These are phyloP conservation scores for Erigeron canadensis DNA, from an alignment of 129 eudicot genomes.

Conservation along the genomic window DNA sequence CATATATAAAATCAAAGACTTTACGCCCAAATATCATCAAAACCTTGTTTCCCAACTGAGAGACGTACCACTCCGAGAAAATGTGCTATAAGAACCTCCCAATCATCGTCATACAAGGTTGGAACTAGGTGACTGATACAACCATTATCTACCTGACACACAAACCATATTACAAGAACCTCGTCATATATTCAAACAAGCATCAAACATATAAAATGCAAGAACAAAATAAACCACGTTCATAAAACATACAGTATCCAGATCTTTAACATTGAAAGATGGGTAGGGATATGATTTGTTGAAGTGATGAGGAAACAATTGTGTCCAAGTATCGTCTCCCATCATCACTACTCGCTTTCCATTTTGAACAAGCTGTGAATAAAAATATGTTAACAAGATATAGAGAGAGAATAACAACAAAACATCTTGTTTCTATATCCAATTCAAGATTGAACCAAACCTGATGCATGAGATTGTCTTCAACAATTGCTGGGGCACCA, in stretches of 20 bases:
- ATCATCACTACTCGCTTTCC: constrained; percentile 95
- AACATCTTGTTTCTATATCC: constrained; percentile 3
- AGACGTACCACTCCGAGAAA: constrained; percentile 96
- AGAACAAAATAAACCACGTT: constrained; percentile 14
- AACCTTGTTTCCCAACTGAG: constrained; percentile 22
- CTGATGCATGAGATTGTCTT: constrained; percentile 92
- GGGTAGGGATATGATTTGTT: constrained; percentile 84
- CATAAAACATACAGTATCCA: constrained; percentile 62
- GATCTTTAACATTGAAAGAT: constrained; percentile 95
- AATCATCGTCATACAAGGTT: constrained; percentile 61
- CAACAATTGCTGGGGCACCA: constrained; percentile 96
- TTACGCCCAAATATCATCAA: constrained; percentile 21
- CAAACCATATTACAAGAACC: constrained; percentile 11
- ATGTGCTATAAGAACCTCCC: constrained; percentile 98
- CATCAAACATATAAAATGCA: constrained; percentile 11
- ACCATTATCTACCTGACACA: constrained; percentile 85
- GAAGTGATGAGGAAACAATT: constrained; percentile 85
- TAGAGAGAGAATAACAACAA: background rate
- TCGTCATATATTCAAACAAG: background rate
- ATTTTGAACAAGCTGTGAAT: constrained; percentile 67
- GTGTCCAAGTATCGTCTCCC: constrained; percentile 99
- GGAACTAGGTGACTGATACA: constrained; percentile 80
- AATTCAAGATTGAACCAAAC: constrained; percentile 30
- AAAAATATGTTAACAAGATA: background rate
- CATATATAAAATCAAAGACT: background rate